Percentiles rank a stretch among this genome's conserved stretches.
These are phyloP conservation scores for Irpex rosettiformis DNA, from an alignment of 1,284 basidiomycete genomes.

Conservation along the genomic window DNA sequence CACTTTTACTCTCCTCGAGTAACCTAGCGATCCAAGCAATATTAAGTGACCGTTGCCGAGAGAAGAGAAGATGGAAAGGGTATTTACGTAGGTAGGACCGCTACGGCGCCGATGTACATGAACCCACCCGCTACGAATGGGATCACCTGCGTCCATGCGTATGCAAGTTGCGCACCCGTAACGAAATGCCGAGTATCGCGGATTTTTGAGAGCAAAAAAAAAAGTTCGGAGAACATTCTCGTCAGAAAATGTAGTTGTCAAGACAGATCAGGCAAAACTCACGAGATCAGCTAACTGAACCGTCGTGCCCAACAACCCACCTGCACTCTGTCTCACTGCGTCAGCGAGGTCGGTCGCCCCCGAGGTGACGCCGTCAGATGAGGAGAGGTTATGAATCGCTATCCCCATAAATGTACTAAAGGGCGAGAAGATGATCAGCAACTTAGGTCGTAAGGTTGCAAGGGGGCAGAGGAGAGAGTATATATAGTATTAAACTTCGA, in stretches of 20 bases:
- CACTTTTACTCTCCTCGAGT: constrained; percentile 82
- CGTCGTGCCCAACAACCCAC: constrained; percentile 78
- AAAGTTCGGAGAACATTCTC: no score
- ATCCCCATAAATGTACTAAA: constrained; percentile 85
- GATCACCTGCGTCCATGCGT: constrained; percentile 57
- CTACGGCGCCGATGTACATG: constrained; percentile 88
- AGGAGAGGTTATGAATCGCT: constrained; percentile 70
- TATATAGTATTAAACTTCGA: no score
- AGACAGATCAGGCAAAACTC: constrained; percentile 4
- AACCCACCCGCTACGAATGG: constrained; percentile 93
- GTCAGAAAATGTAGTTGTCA: background rate
- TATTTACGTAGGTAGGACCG: constrained; percentile 82
- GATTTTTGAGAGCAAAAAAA: background rate
- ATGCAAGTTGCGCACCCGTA: constrained; percentile 1
- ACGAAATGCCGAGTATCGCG: constrained; percentile 7
- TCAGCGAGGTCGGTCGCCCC: constrained; percentile 58
- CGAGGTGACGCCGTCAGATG: constrained; percentile 40
- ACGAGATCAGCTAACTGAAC: constrained; percentile 76
- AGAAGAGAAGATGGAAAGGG: background rate
- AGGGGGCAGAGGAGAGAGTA: background rate
- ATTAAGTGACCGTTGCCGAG: no score
- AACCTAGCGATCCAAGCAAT: constrained; percentile 43
- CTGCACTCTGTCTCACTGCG: constrained; percentile 66
- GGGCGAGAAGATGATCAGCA: background rate
- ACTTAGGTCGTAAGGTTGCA: background rate